Evolutionary conservation across 192 early-diverging fungal species (phyloP), one percentile per base, ranked within the genome.

Genomic region (Linnemannia zychae): DNA sequence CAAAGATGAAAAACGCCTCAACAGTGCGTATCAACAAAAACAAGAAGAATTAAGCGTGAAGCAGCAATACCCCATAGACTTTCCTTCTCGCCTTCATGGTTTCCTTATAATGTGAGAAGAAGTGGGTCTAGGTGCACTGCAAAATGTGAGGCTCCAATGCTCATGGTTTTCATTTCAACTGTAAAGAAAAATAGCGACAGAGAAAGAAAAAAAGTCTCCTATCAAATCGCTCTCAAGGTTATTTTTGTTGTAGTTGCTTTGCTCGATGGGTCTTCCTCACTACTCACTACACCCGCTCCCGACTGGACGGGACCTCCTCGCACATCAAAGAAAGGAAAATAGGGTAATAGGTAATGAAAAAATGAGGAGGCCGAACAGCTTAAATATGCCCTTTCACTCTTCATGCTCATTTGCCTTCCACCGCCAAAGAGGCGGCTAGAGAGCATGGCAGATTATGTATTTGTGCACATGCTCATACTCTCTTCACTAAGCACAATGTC

Each of bases 141-240:
- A 18, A 24, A 4, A 3, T 15, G 28, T 1, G 28, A 63, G 57
- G 57, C 57, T 63, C 24, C 53, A 15, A 13, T 31, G 28, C 57
- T 63, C 57, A 31, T 63, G 57, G 57, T 31, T 63, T 63, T 63
- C 57, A 63, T 63, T 63, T 63, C 57, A 31, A 20, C 11, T 11
- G 22, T 9, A 63, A 63, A 31, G 31, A 31, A 31, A 63, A 31
- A 31, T 24, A 15, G 24, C 7, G 22, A 57, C 7, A 57, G 7
- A n/a, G 52, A 53, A 53, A n/a, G n/a, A n/a, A 60, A 60, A 63
- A 63, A 63, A 63, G 28, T 63, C 57, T 63, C 57, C 57, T 63
- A 63, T 63, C 57, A 31, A 60, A 63, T 63, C 57, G 57, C 57
- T 63, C 57, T 63, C 57, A 63, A 63, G 24, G 28, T 63, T 63